Conservation (phyloP, 306 rosid genomes). For the Crotalaria pallida region DNA sequence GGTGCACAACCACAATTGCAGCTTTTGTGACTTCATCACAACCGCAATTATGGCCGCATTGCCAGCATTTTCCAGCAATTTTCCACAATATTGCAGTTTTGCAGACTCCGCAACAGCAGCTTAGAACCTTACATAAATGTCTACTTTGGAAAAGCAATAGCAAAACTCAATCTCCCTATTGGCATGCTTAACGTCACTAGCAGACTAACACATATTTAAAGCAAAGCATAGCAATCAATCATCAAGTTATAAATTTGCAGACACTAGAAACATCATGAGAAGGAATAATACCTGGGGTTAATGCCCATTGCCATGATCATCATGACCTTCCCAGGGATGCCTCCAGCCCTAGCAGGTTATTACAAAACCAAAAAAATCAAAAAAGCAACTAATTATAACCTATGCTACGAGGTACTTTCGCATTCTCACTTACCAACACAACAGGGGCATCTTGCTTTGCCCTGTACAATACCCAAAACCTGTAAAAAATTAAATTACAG, state of each 20-base stretch:
- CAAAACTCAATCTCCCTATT: too few species aligned
- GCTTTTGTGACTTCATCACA: too few species aligned
- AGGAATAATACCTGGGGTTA: slow-evolving; percentile 31
- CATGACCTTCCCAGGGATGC: slow-evolving; percentile 98
- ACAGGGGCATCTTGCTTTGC: slow-evolving; percentile 98
- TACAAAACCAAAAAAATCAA: too few species aligned
- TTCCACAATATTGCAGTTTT: too few species aligned
- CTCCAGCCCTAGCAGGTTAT: slow-evolving; percentile 70
- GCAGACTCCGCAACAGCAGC: too few species aligned
- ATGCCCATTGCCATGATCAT: slow-evolving; percentile 47
- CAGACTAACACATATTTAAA: not conserved
- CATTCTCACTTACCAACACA: slow-evolving; percentile 59
- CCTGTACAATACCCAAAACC: slow-evolving; percentile 93
- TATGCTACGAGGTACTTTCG: too few species aligned
- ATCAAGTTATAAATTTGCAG: not conserved
- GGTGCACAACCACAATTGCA: too few species aligned
- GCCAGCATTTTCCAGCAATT: too few species aligned
- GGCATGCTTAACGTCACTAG: not conserved
- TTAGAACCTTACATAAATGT: too few species aligned
- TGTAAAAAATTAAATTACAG: slow-evolving; percentile 14
- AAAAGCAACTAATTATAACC: too few species aligned
- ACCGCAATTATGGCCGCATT: too few species aligned
- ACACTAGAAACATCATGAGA: not conserved
- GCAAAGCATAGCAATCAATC: not conserved
- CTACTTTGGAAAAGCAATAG: too few species aligned